phyloP scores from a whole-genome alignment of 1,284 basidiomycete species.

The Ceratobasidium sp. region DNA sequence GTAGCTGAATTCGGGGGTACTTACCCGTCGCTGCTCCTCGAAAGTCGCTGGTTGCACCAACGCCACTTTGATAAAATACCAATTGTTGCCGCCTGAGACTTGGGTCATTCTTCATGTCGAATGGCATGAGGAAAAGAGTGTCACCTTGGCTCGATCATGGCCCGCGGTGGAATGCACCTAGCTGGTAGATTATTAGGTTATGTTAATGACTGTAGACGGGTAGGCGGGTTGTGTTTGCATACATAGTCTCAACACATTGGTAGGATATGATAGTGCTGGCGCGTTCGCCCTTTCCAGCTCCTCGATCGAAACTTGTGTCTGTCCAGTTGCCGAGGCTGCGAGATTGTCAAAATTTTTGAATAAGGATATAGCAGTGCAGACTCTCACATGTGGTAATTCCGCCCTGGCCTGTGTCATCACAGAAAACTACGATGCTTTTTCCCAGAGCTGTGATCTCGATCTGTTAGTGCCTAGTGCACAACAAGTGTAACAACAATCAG shows the following conservation, averaged over 20 bases:
- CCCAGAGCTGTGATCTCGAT: neutral
- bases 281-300: neutral
- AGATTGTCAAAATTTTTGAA: neutral
- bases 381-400: constrained; percentile 34
- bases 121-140: neutral
- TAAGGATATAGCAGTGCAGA: too few relatives aligned
- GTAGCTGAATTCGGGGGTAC: neutral
- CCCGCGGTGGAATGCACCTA: constrained; percentile 17
- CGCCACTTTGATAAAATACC: constrained; percentile 48
- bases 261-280: constrained; percentile 12
- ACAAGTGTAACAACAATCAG: too few relatives aligned
- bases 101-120: neutral
- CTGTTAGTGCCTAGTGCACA: too few relatives aligned
- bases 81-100: constrained; percentile 32
- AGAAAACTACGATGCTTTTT: constrained; percentile 17
- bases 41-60: constrained; percentile 39
- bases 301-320: neutral
- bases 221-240: neutral
- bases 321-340: neutral
- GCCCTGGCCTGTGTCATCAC: constrained; percentile 14
- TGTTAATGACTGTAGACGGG: neutral
- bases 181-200: neutral
- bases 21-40: constrained; percentile 28
- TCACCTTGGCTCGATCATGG: constrained; percentile 9
- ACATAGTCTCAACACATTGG: constrained; percentile 40